Base-by-base conservation (phyloP, 2,329 filamentous ascomycete genomes). In the Ascochyta pisi region DNA sequence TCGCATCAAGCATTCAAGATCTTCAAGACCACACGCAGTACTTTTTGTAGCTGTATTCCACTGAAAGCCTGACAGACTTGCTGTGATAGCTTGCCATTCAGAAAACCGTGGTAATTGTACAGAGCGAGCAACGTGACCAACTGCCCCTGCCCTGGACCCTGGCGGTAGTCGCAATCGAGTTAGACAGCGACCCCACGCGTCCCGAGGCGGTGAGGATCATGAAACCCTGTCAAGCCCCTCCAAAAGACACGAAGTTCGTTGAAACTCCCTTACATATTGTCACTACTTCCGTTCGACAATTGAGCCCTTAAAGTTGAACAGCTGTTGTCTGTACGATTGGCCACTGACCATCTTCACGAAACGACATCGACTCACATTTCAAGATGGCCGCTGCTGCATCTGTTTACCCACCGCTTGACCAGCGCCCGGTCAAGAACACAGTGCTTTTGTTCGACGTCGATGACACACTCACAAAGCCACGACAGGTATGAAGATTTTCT, bases 391-490 rank as follows among this genome's bases (percentile, higher is more conserved):
- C 73, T 64, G 78, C 77, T 50, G 76, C 70, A 55, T 73, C 76
- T 55, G 63, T 82, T 50, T 90, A 88, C 78, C 89, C 92, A 53
- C 86, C 92, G 61, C 86, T 98, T 64, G 85, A 89, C 75, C 83
- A 94, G 70, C 91, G 95, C 66, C 91, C 91, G 39, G 81, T 97
- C 77, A 91, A 93, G 81, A 92, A 95, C 83, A 98, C 94, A 63
- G 90, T 99, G 78, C 88, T 87, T 73, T 89, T 99, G 62, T 99
- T 99, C 79, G 95, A 99, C 79, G 95, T 99, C 58, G 95, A 99
- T 76, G 91, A 86, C 72, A 97, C 95, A 27, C 86, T 99, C 66
- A 95, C 92, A 15, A 89, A 87, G 38, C 88, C 95, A 41, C 87
- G 95, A 64, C 83, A 84, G 68, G 91, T 96, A 66, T 38, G 64